Evolutionary conservation across 148 eudicot genomes (phyloP), one percentile per base, ranked within the genome.

Genomic region (Rhododendron vialii): DNA sequence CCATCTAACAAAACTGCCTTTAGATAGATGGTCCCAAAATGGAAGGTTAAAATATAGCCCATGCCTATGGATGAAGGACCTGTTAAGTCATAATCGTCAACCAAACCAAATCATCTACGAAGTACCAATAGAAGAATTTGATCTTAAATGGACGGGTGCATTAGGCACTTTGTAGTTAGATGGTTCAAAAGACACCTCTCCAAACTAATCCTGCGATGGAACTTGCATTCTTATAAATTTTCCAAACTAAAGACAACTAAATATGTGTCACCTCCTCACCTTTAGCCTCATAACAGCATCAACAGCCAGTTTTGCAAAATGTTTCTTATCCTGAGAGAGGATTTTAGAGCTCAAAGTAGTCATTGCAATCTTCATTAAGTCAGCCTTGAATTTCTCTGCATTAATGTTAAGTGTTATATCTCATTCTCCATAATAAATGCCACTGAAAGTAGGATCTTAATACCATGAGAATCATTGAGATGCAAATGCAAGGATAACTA

Each of bases 241-340:
- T 80, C 43, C 57, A 80, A 26, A 67, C 67, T 50, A 79, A 65
- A 47, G 85, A 79, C 81, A 36, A 30, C 43, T 81, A 80, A 69
- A 78, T 47, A 28, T 80, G 7, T n/a, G 69, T 14, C n/a, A 36
- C 53, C 48, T 51, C 53, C 84, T 87, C 47, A 95, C 99, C 96
- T 97, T 95, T 43, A 95, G 88, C 89, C 99, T 93, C 99, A 97
- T 92, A 86, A 97, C 99, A 83, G 99, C 99, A 89, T 97, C 99
- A 59, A 97, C 99, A 81, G 99, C 98, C 88, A 95, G 88, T 85
- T 91, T 90, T 38, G 96, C 98, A 90, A 97, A 97, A 90, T 93
- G 99, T 82, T 94, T 98, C 91, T 95, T 97, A 92, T 97, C 99
- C 91, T 95, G 98, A 51, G 98, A 93, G 78, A 97, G 93, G 28